Percentiles rank a stretch among this genome's conserved stretches.
Conservation (phyloP, 1,139 yeast genomes). For the Fermentozyma sake region DNA sequence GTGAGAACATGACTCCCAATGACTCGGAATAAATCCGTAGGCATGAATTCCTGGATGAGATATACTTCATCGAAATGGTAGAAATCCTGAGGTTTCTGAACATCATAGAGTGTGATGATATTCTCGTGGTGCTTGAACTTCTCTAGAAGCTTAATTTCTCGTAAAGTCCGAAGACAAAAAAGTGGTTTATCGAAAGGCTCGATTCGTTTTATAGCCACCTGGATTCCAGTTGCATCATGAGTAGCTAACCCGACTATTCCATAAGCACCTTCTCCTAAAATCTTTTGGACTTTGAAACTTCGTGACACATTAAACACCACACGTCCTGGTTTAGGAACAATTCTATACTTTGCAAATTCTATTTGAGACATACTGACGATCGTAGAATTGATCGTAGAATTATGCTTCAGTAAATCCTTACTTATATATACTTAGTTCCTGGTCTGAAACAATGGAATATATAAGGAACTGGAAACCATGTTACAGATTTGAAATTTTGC, state of each 20-base stretch:
- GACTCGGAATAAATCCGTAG: conserved; percentile 59
- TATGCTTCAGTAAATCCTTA: too few species aligned
- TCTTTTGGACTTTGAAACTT: conserved; percentile 35
- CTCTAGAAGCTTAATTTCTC: conserved; percentile 35
- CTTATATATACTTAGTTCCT: too few species aligned
- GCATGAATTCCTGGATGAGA: conserved; percentile 68
- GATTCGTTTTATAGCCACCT: conserved; percentile 42
- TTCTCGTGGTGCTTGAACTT: conserved; percentile 39
- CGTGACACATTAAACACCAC: conserved; percentile 20
- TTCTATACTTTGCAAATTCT: too few species aligned
- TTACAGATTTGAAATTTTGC: too few species aligned
- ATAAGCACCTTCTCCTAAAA: conserved; percentile 46
- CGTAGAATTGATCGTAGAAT: too few species aligned
- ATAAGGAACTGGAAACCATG: too few species aligned
- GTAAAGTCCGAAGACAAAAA: conserved; percentile 36
- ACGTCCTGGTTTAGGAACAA: conserved; percentile 2
- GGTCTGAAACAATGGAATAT: too few species aligned
- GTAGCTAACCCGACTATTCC: conserved; percentile 41
- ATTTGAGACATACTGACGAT: too few species aligned
- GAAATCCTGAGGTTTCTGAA: conserved; percentile 32
- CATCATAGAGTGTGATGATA: conserved; percentile 33
- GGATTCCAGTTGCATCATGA: conserved; percentile 33
- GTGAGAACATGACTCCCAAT: conserved; percentile 49
- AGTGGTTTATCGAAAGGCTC: conserved; percentile 36
- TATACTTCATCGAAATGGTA: conserved; percentile 59